phyloP scores from a whole-genome alignment of 2,329 filamentous ascomycete species.

The Drechslera avenae region DNA sequence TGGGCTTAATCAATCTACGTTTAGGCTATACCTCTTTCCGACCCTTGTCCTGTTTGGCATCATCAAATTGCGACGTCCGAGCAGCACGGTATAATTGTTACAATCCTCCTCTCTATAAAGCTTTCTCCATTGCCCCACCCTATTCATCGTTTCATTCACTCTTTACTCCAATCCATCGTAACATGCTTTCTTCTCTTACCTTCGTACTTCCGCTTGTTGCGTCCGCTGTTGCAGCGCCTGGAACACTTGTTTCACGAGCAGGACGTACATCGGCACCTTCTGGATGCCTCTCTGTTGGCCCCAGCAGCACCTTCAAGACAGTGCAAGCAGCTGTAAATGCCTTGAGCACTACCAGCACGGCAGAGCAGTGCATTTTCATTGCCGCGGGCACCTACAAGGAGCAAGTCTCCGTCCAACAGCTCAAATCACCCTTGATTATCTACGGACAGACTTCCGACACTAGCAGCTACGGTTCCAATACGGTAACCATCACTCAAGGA shows the following conservation, averaged over 20 bases:
- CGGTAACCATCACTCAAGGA: constrained; percentile 60
- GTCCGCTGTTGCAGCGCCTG: constrained; percentile 29
- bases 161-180: constrained; percentile 1
- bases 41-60: too few relatives aligned
- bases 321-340: constrained; percentile 64
- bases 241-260: constrained; percentile 26
- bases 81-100: too few relatives aligned
- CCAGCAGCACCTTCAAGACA: constrained; percentile 52
- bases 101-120: too few relatives aligned
- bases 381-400: constrained; percentile 65
- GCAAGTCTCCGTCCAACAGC: constrained; percentile 60
- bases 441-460: constrained; percentile 64
- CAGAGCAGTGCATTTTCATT: constrained; percentile 66
- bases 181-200: constrained; percentile 23
- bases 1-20: too few relatives aligned
- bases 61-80: too few relatives aligned
- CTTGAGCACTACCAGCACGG: constrained; percentile 58
- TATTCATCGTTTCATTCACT: background rate
- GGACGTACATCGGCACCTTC: constrained; percentile 54
- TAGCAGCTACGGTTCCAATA: constrained; percentile 58
- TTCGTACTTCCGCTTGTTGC: constrained; percentile 30
- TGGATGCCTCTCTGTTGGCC: constrained; percentile 58
- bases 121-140: background rate
- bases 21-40: too few relatives aligned
- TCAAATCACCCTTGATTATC: constrained; percentile 58